These are phyloP conservation scores for Tulasnella sp. DNA, from an alignment of 768 basidiomycete species.

Conservation along the genomic window DNA sequence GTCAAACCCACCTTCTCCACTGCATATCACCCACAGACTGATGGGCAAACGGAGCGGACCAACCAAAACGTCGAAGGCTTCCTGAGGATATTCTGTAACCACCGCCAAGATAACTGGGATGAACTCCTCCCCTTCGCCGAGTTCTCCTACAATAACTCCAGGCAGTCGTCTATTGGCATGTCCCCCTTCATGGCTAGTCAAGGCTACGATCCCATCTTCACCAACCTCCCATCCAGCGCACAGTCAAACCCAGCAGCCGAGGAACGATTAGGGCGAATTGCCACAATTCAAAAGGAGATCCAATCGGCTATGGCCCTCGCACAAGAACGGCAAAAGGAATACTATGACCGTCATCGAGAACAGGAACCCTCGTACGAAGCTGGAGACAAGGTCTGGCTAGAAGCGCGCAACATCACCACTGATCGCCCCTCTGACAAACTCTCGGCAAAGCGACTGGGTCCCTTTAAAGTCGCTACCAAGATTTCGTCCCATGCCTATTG, in stretches of 20 bases:
- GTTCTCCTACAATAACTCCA: not conserved
- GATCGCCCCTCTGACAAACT: no score
- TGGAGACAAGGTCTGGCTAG: no score
- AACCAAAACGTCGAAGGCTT: constrained; percentile 38
- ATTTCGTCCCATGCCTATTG: no score
- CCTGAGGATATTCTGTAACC: not conserved
- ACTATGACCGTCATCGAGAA: no score
- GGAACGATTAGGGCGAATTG: not conserved
- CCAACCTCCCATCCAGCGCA: no score
- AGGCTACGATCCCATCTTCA: not conserved
- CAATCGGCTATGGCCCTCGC: no score
- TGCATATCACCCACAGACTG: no score
- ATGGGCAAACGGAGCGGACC: constrained; percentile 36
- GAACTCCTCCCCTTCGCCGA: not conserved
- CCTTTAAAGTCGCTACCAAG: no score
- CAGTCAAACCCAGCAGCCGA: not conserved
- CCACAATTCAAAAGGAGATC: not conserved
- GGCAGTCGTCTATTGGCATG: not conserved
- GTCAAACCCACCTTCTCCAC: not conserved
- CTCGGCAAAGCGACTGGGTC: no score
- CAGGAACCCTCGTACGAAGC: no score
- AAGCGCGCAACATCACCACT: no score
- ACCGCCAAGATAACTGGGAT: constrained; percentile 1
- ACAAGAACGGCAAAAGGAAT: no score
- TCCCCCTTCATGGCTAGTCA: constrained; percentile 10